Evolutionary conservation across 1,139 yeast species (phyloP).

Genomic region (Kodamaea alishanica): DNA sequence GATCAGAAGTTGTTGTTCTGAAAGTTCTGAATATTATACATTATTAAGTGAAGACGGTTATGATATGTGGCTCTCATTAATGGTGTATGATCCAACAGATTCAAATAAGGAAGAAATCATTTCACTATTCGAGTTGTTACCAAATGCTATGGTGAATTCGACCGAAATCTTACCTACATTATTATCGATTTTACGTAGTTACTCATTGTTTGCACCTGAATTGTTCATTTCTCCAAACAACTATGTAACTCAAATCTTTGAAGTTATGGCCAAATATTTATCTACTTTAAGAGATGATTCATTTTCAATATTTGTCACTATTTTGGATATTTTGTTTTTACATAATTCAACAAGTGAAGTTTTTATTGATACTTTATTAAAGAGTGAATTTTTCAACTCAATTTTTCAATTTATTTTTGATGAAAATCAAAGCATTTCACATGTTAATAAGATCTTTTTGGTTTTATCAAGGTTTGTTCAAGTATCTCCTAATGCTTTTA

Average conservation of each 20-base stretch:
- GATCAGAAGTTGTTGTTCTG: conserved; percentile 59
- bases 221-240: conserved; percentile 31
- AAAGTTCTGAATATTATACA: conserved; percentile 54
- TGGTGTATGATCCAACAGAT: conserved; percentile 51
- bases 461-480: conserved; percentile 54
- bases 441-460: conserved; percentile 49
- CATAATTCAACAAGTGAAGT: conserved; percentile 21
- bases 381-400: conserved; percentile 46
- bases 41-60: conserved; percentile 82
- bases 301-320: conserved; percentile 51
- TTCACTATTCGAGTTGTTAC: conserved; percentile 42
- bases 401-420: conserved; percentile 47
- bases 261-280: conserved; percentile 53
- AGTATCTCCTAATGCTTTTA: conserved; percentile 43
- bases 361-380: conserved; percentile 35
- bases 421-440: conserved; percentile 46
- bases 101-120: conserved; percentile 34
- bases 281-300: conserved; percentile 69
- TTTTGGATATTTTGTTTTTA: conserved; percentile 54
- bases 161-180: conserved; percentile 76
- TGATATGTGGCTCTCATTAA: conserved; percentile 73
- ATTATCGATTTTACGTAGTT: conserved; percentile 68
- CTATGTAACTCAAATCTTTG: conserved; percentile 37
- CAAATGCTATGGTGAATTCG: conserved; percentile 52
- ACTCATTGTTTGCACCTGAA: conserved; percentile 55